These are phyloP conservation scores for Trypanosoma boissoni DNA, from an alignment of 208 protist genomes.

Conservation along the genomic window DNA sequence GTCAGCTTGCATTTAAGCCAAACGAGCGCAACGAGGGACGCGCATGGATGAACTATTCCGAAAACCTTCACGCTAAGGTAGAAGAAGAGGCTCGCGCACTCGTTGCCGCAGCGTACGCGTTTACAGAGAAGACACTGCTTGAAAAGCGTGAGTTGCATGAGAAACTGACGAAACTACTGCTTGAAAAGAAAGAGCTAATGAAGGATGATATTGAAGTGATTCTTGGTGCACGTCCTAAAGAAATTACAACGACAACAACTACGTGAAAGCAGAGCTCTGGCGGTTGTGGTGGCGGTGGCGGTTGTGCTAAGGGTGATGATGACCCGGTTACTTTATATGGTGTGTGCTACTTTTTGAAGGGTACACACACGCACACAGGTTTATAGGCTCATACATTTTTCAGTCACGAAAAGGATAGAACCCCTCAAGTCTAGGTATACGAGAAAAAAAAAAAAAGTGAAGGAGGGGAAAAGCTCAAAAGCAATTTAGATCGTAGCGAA, in stretches of 20 bases:
- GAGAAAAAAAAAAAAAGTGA: not conserved
- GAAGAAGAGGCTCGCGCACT: conserved; percentile 78
- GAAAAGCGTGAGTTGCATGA: conserved; percentile 72
- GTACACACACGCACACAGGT: conserved; percentile 10
- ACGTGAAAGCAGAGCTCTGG: no score
- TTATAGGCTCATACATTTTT: conserved; percentile 1
- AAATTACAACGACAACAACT: not conserved
- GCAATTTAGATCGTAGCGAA: no score
- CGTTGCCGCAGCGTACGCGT: conserved; percentile 61
- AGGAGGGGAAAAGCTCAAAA: no score
- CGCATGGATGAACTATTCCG: conserved; percentile 88
- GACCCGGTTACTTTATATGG: no score
- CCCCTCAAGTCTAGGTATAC: not conserved
- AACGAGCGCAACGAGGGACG: conserved; percentile 88
- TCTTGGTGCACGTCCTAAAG: conserved; percentile 58
- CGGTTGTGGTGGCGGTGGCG: no score
- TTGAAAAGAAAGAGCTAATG: conserved; percentile 88
- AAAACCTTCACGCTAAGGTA: conserved; percentile 84
- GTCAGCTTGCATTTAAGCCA: conserved; percentile 86
- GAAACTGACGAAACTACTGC: conserved; percentile 64
- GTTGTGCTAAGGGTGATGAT: no score
- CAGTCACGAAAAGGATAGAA: conserved; percentile 1
- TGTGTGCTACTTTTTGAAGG: no score
- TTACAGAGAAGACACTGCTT: conserved; percentile 65
- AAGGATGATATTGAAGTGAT: conserved; percentile 72